phyloP scores from a whole-genome alignment of 2,329 filamentous ascomycete genomes.

The Aspergillus viridinutans region DNA sequence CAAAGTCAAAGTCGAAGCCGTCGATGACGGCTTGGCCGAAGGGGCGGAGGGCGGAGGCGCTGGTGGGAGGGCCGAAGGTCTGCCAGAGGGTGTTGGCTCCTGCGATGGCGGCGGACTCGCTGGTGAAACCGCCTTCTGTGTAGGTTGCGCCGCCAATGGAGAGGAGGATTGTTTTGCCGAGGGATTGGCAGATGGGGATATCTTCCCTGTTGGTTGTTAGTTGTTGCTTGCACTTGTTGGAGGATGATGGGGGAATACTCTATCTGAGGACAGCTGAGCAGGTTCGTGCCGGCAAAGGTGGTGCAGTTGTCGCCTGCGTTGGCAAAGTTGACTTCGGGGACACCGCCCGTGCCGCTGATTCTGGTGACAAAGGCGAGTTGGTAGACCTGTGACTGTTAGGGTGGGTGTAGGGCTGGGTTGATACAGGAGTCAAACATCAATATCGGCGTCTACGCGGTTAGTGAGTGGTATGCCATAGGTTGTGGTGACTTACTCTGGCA shows the following conservation, averaged over 20 bases:
- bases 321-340: constrained; percentile 59
- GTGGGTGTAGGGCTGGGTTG: not conserved
- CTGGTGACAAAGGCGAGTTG: constrained; percentile 60
- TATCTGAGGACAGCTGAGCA: constrained; percentile 61
- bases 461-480: not conserved
- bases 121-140: constrained; percentile 62
- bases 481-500: constrained; percentile 49
- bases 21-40: constrained; percentile 64
- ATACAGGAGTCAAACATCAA: constrained; percentile 15
- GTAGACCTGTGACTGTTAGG: constrained; percentile 48
- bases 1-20: constrained; percentile 75
- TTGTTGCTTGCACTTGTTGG: not conserved
- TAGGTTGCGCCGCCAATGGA: constrained; percentile 70
- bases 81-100: constrained; percentile 64
- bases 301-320: constrained; percentile 61
- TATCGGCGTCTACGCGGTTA: constrained; percentile 24
- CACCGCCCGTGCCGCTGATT: constrained; percentile 49
- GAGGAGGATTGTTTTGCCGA: constrained; percentile 67
- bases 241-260: constrained; percentile 42
- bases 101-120: constrained; percentile 46
- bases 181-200: constrained; percentile 57
- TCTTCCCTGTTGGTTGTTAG: constrained; percentile 32
- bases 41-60: constrained; percentile 53
- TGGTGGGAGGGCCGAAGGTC: constrained; percentile 60
- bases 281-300: constrained; percentile 53